Evolutionary conservation across 1,139 yeast genomes (phyloP), one percentile per base, ranked within the genome.

Genomic region (Zygosaccharomyces pseudobailii): DNA sequence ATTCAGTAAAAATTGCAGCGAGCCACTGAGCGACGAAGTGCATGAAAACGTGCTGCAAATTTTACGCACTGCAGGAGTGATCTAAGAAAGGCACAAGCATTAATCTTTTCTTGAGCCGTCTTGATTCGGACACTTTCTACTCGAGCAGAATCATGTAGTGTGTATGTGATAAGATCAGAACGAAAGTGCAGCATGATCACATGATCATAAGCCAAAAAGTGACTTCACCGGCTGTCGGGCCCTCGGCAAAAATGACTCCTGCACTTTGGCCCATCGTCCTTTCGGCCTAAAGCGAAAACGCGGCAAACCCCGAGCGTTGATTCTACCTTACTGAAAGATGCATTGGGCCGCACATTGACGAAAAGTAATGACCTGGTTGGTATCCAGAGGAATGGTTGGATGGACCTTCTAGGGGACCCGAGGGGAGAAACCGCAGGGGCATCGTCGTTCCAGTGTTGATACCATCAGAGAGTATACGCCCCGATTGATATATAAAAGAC

Each of bases 1-100:
- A 51, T 88, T 87, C 67, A 75, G 78, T 54, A 56, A 67, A 13
- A 88, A 22, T 17, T 32, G 36, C 17, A 6, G 21, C 38, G 27
- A n/a, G 13, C 39, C 40, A 6, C 9, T 36, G 33, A 41, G 24
- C 25, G 36, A 41, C 21, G 25, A 35, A 25, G 40, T 22, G 7
- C 20, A 34, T 19, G 30, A 25, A 5, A 34, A 36, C 19, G 33
- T 33, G 13, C 31, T 34, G 25, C 21, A 17, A 13, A n/a, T 41
- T 20, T 13, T 34, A 24, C 25, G 38, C 21, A 24, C 43, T 13
- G 37, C 43, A 7, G 37, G 37, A 10, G 37, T 41, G n/a, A n/a
- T 34, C 20, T 22, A 21, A 10, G 36, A 33, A n/a, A 28, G 30
- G 17, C 17, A 13, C 17, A 13, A 13, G 17, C 17, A 13, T 13